Conservation (phyloP, 208 protist genomes). For the Naegleria fowleri region DNA sequence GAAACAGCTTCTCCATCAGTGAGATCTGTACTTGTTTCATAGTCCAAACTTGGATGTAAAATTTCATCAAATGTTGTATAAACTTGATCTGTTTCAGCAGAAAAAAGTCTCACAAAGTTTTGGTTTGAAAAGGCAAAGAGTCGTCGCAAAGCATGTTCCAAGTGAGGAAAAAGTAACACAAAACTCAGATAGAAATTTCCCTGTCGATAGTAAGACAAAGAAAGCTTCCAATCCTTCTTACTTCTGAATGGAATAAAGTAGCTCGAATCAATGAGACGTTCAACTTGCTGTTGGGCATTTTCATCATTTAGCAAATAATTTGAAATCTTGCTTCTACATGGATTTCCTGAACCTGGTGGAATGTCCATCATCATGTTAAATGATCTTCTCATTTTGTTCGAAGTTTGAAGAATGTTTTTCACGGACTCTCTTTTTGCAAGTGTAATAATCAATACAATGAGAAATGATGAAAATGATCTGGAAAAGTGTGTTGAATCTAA, state of each 20-base stretch:
- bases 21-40: background rate
- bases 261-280: background rate
- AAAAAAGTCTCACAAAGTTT: background rate
- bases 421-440: background rate
- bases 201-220: background rate
- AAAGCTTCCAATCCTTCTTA: background rate
- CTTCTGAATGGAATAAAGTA: background rate
- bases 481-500: background rate
- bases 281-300: background rate
- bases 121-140: background rate
- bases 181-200: background rate
- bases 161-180: background rate
- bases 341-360: background rate
- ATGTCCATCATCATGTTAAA: background rate
- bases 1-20: background rate
- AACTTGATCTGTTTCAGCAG: background rate
- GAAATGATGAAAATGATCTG: background rate
- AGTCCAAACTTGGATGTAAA: background rate
- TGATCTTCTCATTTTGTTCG: background rate
- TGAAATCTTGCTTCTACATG: background rate
- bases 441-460: background rate
- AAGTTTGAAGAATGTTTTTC: background rate
- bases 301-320: background rate
- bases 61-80: conserved; percentile 29
- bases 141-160: conserved; percentile 8